These are phyloP conservation scores for Marasmius fiardii DNA, from an alignment of 1,284 basidiomycete genomes.

Conservation along the genomic window DNA sequence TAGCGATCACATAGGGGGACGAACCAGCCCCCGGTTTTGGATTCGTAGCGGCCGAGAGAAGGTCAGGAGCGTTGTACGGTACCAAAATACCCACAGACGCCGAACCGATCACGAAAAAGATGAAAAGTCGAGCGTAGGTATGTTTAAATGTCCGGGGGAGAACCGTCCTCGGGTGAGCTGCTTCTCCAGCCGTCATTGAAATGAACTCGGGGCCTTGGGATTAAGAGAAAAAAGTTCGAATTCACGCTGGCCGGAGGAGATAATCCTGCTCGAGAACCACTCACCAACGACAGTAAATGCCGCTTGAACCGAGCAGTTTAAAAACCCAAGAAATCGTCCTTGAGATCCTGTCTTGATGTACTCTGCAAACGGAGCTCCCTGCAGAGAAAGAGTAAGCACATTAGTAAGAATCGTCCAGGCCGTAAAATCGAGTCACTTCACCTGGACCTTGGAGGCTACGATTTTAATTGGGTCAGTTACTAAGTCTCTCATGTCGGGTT, in stretches of 20 bases:
- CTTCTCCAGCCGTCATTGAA: conserved; percentile 47
- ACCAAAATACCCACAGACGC: conserved; percentile 66
- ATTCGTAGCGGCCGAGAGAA: conserved; percentile 41
- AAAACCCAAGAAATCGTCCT: conserved; percentile 43
- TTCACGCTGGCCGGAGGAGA: neutral
- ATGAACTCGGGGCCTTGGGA: conserved; percentile 43
- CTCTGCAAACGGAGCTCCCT: conserved; percentile 43
- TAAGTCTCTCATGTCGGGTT: no score
- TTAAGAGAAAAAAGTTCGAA: neutral
- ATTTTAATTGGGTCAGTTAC: no score
- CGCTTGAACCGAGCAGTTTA: conserved; percentile 44
- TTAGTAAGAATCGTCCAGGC: no score
- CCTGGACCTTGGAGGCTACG: neutral
- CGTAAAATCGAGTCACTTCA: no score
- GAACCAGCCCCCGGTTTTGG: conserved; percentile 54
- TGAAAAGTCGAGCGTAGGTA: conserved; percentile 44
- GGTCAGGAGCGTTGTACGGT: conserved; percentile 55
- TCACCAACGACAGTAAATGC: conserved; percentile 42
- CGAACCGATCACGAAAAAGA: conserved; percentile 52
- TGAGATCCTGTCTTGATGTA: conserved; percentile 37
- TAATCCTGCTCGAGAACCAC: neutral
- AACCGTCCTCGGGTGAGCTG: conserved; percentile 34
- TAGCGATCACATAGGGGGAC: conserved; percentile 75
- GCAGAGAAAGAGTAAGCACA: neutral
- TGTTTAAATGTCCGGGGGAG: conserved; percentile 40